Conservation (phyloP, 768 basidiomycete species). For the Leccinum rimulosum region DNA sequence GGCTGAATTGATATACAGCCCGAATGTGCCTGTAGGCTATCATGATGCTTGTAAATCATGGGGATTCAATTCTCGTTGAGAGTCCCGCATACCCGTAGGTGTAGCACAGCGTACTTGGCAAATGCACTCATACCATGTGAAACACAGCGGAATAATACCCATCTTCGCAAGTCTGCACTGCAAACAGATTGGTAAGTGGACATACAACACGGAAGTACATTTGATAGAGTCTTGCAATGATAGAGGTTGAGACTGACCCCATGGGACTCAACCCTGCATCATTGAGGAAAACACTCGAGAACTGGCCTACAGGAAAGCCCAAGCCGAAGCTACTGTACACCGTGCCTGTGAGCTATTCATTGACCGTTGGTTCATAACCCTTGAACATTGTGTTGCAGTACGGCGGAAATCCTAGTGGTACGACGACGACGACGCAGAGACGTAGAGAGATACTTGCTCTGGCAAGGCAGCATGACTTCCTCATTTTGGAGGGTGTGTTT, state of each 20-base stretch:
- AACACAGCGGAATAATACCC: slow-evolving; percentile 55
- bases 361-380: not conserved
- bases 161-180: slow-evolving; percentile 51
- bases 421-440: slow-evolving; percentile 63
- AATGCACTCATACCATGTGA: not conserved
- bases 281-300: slow-evolving; percentile 58
- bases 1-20: no score
- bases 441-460: slow-evolving; percentile 62
- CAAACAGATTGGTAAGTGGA: slow-evolving; percentile 48
- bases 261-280: slow-evolving; percentile 58
- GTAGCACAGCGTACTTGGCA: not conserved
- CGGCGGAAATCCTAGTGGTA: slow-evolving; percentile 80
- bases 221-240: not conserved
- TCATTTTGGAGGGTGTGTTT: slow-evolving; percentile 69
- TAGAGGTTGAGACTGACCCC: slow-evolving; percentile 72
- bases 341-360: slow-evolving; percentile 47
- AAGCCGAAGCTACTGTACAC: slow-evolving; percentile 77
- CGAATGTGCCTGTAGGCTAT: slow-evolving; percentile 49
- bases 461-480: slow-evolving; percentile 63
- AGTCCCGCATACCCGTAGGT: slow-evolving; percentile 66
- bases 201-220: not conserved
- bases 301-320: slow-evolving; percentile 63
- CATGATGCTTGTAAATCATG: slow-evolving; percentile 61
- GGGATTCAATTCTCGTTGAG: slow-evolving; percentile 76
- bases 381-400: slow-evolving; percentile 37